Percentiles rank a stretch among this genome's conserved stretches.
Conservation (phyloP, 1,139 yeast species). For the Blastobotrys proliferans region DNA sequence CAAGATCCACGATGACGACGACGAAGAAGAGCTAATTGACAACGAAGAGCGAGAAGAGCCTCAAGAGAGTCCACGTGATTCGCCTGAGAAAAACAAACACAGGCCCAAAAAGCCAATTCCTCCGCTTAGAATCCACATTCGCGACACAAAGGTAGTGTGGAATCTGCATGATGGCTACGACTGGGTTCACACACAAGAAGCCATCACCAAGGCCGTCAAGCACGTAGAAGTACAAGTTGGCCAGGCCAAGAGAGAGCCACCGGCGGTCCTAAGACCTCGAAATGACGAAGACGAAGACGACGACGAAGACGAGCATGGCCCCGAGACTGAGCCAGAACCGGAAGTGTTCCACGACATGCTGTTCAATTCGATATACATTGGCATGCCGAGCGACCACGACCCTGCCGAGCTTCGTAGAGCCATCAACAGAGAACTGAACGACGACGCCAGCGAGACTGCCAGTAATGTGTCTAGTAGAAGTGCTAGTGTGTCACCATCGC, state of each 20-base stretch:
- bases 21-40: neutral
- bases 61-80: neutral
- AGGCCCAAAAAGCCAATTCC: neutral
- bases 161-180: slow-evolving; percentile 87
- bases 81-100: slow-evolving; percentile 2
- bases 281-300: slow-evolving; percentile 4
- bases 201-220: slow-evolving; percentile 60
- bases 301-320: slow-evolving; percentile 6
- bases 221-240: slow-evolving; percentile 51
- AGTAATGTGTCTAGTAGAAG: slow-evolving; percentile 7
- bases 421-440: slow-evolving; percentile 47
- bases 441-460: slow-evolving; percentile 30
- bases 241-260: slow-evolving; percentile 29
- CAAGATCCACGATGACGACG: slow-evolving; percentile 4
- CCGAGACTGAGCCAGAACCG: slow-evolving; percentile 13
- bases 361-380: slow-evolving; percentile 69
- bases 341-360: slow-evolving; percentile 58
- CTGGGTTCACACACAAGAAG: slow-evolving; percentile 74
- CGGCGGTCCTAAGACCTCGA: too few relatives aligned
- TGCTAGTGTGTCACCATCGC: slow-evolving; percentile 1
- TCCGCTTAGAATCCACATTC: slow-evolving; percentile 10
- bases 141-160: slow-evolving; percentile 36
- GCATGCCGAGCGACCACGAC: slow-evolving; percentile 50
- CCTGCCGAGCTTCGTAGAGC: slow-evolving; percentile 47
- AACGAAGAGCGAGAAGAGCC: neutral